Percentiles rank a stretch among this genome's conserved stretches.
phyloP scores from a whole-genome alignment of 345 rosid species.

The Kandelia obovata region DNA sequence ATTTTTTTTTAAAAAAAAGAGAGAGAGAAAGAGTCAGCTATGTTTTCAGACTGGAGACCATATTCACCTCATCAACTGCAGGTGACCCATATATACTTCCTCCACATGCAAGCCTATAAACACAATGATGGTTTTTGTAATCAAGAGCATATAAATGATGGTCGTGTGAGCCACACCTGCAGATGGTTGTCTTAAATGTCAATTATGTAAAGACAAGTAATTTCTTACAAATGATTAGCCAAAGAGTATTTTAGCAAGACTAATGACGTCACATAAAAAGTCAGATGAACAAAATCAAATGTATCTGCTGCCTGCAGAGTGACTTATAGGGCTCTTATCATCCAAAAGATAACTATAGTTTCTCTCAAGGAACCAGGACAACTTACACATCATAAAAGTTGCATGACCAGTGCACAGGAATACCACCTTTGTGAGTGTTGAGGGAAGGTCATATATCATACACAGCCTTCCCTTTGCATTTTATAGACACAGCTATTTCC shows the following conservation, averaged over 20 bases:
- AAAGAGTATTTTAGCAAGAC: not conserved
- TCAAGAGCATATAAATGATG: conserved; percentile 83
- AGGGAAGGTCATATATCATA: no score
- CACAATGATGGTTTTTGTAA: conserved; percentile 58
- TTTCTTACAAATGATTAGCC: not conserved
- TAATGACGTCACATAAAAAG: no score
- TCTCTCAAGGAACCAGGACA: not conserved
- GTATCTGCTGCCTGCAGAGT: not conserved
- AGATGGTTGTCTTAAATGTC: not conserved
- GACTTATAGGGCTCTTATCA: not conserved
- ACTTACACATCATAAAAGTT: not conserved
- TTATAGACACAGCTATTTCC: no score
- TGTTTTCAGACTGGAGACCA: no score
- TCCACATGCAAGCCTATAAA: conserved; percentile 67
- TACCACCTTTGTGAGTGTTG: no score
- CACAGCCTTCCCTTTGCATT: no score
- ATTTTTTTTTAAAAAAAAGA: no score
- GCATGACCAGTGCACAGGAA: no score
- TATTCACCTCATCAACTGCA: conserved; percentile 73
- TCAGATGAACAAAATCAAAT: not conserved
- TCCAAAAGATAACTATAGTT: not conserved
- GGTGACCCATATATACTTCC: conserved; percentile 96
- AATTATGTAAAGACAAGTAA: not conserved
- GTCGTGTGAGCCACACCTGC: conserved; percentile 97
- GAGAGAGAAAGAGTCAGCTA: no score